Percentiles rank a stretch among this genome's conserved stretches.
Evolutionary conservation across 75 land plant species (phyloP).

Genomic region (Adiantum capillusveneris): DNA sequence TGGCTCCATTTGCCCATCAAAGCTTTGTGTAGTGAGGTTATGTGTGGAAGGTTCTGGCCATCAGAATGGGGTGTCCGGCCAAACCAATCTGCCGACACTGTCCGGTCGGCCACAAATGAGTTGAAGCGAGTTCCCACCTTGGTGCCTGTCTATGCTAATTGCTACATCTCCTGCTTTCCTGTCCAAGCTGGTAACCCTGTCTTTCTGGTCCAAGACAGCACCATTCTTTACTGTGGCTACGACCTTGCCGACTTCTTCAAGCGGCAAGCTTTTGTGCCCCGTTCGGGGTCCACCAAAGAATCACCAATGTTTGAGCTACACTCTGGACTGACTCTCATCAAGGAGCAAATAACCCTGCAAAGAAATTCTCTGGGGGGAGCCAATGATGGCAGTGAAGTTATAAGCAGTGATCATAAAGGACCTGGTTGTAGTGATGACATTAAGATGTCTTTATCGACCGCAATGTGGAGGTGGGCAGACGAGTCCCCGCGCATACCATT

Average conservation of each 20-base stretch:
- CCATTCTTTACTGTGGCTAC: conserved; percentile 27
- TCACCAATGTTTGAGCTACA: too few relatives aligned
- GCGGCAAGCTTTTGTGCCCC: conserved; percentile 18
- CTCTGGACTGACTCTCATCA: too few relatives aligned
- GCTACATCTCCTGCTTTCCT: conserved; percentile 40
- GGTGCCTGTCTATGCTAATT: conserved; percentile 48
- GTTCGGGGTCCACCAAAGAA: not conserved
- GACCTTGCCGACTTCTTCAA: conserved; percentile 55
- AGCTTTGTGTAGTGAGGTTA: conserved; percentile 18
- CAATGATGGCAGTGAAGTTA: not conserved
- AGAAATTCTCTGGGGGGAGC: not conserved
- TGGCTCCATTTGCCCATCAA: conserved; percentile 24
- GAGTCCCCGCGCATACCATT: not conserved
- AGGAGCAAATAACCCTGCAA: not conserved
- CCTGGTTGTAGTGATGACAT: not conserved
- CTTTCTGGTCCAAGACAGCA: conserved; percentile 33
- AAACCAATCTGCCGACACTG: conserved; percentile 5
- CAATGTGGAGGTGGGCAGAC: conserved; percentile 3
- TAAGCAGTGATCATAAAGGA: not conserved
- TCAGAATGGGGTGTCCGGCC: conserved; percentile 44
- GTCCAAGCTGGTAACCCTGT: conserved; percentile 46
- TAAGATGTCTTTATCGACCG: not conserved
- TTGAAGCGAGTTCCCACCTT: conserved; percentile 34
- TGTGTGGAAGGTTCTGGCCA: conserved; percentile 29
- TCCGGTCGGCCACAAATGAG: conserved; percentile 7